phyloP scores from a whole-genome alignment of 495 filamentous ascomycete species.

The Penicillium subrubescens region DNA sequence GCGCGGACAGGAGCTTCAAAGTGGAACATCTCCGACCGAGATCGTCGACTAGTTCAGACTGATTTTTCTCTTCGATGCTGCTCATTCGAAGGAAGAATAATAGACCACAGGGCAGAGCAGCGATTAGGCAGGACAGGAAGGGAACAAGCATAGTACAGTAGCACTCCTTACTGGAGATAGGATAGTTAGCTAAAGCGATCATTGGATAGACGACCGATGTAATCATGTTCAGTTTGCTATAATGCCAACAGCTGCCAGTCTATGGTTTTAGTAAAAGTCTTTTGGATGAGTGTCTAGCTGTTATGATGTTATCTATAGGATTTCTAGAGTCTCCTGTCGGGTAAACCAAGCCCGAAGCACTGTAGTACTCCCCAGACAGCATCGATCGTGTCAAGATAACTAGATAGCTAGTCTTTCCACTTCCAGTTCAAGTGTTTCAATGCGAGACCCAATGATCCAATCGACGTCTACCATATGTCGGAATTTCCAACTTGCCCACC shows the following conservation, averaged over 20 bases:
- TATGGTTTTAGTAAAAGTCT: background rate
- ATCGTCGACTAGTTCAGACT: conserved; percentile 7
- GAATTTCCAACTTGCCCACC: conserved; percentile 20
- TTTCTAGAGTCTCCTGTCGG: background rate
- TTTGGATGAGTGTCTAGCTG: no score
- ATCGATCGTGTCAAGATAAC: background rate
- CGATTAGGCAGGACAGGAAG: background rate
- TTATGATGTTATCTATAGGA: background rate
- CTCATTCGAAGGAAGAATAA: background rate
- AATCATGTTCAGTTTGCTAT: background rate
- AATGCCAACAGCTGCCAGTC: background rate
- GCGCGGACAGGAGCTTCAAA: conserved; percentile 5
- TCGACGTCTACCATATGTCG: conserved; percentile 13
- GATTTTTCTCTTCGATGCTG: background rate
- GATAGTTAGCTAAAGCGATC: background rate
- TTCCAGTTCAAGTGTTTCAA: conserved; percentile 9
- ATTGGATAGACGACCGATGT: background rate
- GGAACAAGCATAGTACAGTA: background rate
- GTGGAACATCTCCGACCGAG: conserved; percentile 23
- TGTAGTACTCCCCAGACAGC: background rate
- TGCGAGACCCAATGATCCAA: conserved; percentile 6
- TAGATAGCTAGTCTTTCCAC: background rate
- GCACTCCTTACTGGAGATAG: background rate
- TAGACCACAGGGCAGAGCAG: background rate
- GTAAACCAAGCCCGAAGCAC: background rate